These are phyloP conservation scores for Aspergillus flavus DNA, from an alignment of 2,329 filamentous ascomycete genomes.

Conservation along the genomic window DNA sequence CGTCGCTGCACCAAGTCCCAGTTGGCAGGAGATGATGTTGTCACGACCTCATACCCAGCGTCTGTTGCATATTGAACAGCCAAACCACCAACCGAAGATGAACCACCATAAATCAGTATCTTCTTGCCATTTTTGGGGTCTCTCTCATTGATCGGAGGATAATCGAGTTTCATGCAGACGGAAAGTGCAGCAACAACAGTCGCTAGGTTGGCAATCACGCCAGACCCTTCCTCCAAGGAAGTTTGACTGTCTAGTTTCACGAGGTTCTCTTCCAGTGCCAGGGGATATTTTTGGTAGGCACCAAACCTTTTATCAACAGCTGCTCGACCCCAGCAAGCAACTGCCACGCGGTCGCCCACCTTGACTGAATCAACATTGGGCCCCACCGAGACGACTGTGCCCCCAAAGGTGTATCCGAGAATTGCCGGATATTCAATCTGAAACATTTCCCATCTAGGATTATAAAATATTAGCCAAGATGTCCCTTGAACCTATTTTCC, in stretches of 20 bases:
- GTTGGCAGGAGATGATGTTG: conserved; percentile 15
- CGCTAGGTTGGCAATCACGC: conserved; percentile 22
- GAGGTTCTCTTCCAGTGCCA: conserved; percentile 10
- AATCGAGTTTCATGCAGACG: conserved; percentile 17
- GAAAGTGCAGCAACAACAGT: conserved; percentile 20
- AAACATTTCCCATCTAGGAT: neutral
- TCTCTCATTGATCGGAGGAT: conserved; percentile 8
- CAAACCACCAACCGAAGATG: conserved; percentile 7
- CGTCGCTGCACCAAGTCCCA: conserved; percentile 5
- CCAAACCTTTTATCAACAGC: conserved; percentile 19
- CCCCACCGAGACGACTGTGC: conserved; percentile 19
- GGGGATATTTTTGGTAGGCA: conserved; percentile 23
- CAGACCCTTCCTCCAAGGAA: conserved; percentile 12
- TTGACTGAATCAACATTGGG: conserved; percentile 13
- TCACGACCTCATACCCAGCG: conserved; percentile 16
- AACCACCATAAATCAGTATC: conserved; percentile 16
- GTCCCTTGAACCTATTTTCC: neutral
- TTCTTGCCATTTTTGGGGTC: conserved; percentile 5
- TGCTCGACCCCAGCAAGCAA: neutral
- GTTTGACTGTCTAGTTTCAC: conserved; percentile 9
- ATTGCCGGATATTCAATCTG: conserved; percentile 16
- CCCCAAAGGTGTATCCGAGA: conserved; percentile 20
- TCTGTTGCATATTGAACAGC: conserved; percentile 14
- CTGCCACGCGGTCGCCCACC: conserved; percentile 19
- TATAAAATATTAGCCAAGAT: neutral